Evolutionary conservation across 2,329 filamentous ascomycete species (phyloP).

Genomic region (Claviceps cyperi): DNA sequence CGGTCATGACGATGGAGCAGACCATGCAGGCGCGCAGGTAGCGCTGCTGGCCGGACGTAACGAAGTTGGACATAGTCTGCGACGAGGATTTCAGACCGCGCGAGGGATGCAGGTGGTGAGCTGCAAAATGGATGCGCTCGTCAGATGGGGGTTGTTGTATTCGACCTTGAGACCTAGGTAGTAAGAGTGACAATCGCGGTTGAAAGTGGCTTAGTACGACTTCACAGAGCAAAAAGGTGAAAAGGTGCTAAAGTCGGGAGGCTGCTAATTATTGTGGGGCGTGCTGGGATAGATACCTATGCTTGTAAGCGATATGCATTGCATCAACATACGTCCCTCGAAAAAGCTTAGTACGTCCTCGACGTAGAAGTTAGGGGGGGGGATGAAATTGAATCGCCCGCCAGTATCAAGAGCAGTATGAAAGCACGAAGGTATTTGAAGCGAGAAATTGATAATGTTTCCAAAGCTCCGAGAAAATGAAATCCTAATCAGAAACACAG

Average conservation of each 20-base stretch:
- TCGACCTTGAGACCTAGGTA: background rate
- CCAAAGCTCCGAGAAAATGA: too few relatives aligned
- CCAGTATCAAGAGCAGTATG: background rate
- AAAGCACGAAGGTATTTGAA: too few relatives aligned
- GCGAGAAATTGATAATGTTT: too few relatives aligned
- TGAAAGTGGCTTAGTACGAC: too few relatives aligned
- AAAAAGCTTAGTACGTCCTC: too few relatives aligned
- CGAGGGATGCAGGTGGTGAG: background rate
- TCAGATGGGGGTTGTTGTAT: background rate
- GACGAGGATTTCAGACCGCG: background rate
- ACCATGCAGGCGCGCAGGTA: constrained; percentile 96
- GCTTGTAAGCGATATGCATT: constrained; percentile 7
- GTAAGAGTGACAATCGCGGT: too few relatives aligned
- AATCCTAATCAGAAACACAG: too few relatives aligned
- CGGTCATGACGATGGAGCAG: constrained; percentile 84
- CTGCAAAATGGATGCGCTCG: background rate
- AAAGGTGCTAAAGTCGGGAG: too few relatives aligned
- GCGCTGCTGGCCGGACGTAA: constrained; percentile 62
- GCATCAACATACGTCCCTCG: background rate
- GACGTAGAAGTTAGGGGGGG: too few relatives aligned
- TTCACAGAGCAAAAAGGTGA: too few relatives aligned
- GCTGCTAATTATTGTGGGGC: background rate
- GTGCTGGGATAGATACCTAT: background rate
- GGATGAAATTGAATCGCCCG: too few relatives aligned
- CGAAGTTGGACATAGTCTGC: constrained; percentile 37